Evolutionary conservation across 352 stramenopile species (phyloP).

Genomic region (Phytophthora megakarya): DNA sequence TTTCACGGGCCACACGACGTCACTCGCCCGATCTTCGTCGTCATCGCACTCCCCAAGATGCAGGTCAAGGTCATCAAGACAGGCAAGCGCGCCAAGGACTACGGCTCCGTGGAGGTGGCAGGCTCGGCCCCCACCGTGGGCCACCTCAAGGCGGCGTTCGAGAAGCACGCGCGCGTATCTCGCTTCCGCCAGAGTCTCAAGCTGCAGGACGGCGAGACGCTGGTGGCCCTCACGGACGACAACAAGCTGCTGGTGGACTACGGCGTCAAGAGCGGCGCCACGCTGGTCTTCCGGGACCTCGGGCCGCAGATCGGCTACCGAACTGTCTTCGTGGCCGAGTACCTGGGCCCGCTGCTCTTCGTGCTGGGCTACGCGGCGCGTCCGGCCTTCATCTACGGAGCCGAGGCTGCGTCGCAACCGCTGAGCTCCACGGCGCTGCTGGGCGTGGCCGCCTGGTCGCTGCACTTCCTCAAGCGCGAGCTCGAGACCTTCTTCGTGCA

Average conservation of each 20-base stretch:
- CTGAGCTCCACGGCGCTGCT: slow-evolving; percentile 55
- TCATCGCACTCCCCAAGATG: slow-evolving; percentile 42
- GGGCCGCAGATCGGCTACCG: slow-evolving; percentile 89
- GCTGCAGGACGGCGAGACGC: slow-evolving; percentile 33
- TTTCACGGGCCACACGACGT: slow-evolving; percentile 12
- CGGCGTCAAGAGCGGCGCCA: slow-evolving; percentile 53
- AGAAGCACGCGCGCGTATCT: slow-evolving; percentile 52
- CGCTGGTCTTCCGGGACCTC: slow-evolving; percentile 80
- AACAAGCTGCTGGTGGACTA: slow-evolving; percentile 57
- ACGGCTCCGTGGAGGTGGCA: slow-evolving; percentile 44
- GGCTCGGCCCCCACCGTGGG: slow-evolving; percentile 45
- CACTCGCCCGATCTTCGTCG: not conserved
- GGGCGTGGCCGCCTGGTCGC: slow-evolving; percentile 65
- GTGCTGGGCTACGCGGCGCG: slow-evolving; percentile 78
- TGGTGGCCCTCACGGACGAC: slow-evolving; percentile 62
- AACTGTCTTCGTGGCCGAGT: slow-evolving; percentile 89
- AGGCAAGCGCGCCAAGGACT: slow-evolving; percentile 62
- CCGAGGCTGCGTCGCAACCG: slow-evolving; percentile 39
- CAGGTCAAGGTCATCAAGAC: slow-evolving; percentile 66
- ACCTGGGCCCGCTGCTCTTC: slow-evolving; percentile 84
- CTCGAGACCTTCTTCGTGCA: slow-evolving; percentile 91
- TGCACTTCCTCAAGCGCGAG: slow-evolving; percentile 89
- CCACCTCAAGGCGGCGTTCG: slow-evolving; percentile 65
- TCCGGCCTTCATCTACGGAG: slow-evolving; percentile 78
- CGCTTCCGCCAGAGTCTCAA: slow-evolving; percentile 73